Evolutionary conservation across 495 filamentous ascomycete genomes (phyloP).

Genomic region (Annulohypoxylon bovei): DNA sequence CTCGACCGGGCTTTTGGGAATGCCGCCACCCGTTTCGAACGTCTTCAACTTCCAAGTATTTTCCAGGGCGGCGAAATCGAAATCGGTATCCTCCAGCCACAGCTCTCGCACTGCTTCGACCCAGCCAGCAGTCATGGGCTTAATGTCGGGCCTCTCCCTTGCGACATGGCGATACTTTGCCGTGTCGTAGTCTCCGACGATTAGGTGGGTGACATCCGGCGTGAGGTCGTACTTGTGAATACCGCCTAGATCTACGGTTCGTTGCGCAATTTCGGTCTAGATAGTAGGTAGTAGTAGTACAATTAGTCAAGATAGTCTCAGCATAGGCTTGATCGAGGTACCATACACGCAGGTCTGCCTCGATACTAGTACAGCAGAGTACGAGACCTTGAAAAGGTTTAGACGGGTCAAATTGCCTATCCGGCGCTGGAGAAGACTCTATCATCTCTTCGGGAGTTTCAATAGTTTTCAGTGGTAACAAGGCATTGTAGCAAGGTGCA

Average conservation of each 20-base stretch:
- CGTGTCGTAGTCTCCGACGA: conserved; percentile 87
- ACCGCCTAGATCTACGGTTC: conserved; percentile 85
- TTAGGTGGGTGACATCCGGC: conserved; percentile 91
- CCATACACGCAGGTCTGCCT: conserved; percentile 80
- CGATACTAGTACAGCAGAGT: conserved; percentile 90
- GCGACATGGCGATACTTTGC: conserved; percentile 96
- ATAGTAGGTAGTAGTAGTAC: conserved; percentile 46
- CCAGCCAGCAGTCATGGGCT: conserved; percentile 81
- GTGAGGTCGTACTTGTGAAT: conserved; percentile 90
- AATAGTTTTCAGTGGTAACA: conserved; percentile 6
- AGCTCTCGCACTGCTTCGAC: conserved; percentile 80
- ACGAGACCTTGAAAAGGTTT: conserved; percentile 81
- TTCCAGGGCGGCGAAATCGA: conserved; percentile 73
- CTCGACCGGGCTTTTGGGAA: conserved; percentile 34
- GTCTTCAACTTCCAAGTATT: conserved; percentile 52
- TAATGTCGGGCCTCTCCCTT: conserved; percentile 84
- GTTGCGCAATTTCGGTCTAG: conserved; percentile 75
- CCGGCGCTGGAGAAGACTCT: conserved; percentile 36
- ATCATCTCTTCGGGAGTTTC: conserved; percentile 23
- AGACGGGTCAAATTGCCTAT: conserved; percentile 53
- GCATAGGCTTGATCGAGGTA: conserved; percentile 23
- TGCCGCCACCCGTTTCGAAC: conserved; percentile 54
- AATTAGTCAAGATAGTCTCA: conserved; percentile 7
- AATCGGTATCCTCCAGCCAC: conserved; percentile 85
- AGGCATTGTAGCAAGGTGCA: conserved; percentile 26